Conservation (phyloP, 176 grass and related monocot species). For the Alopecurus myosuroides region DNA sequence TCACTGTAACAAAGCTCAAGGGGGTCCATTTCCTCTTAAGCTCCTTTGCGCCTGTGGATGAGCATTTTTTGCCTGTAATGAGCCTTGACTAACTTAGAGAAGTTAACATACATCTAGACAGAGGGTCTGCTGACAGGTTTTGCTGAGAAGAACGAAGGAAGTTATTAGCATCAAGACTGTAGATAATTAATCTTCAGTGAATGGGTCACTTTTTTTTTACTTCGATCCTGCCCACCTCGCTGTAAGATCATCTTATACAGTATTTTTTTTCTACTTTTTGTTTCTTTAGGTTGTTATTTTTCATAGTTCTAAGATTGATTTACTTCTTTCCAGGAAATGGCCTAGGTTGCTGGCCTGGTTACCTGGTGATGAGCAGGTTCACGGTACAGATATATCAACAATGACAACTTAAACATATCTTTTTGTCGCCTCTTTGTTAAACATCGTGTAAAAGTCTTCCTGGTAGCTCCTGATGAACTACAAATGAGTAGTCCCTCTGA, state of each 20-base stretch:
- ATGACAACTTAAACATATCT: constrained; percentile 4
- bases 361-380: neutral
- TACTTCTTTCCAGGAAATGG: constrained; percentile 35
- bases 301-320: constrained; percentile 6
- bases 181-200: constrained; percentile 4
- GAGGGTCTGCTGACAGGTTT: constrained; percentile 50
- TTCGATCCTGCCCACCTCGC: neutral
- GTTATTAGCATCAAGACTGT: constrained; percentile 32
- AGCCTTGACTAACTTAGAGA: constrained; percentile 81
- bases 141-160: constrained; percentile 49
- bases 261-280: neutral
- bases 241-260: constrained; percentile 17
- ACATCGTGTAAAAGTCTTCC: constrained; percentile 6
- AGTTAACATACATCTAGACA: constrained; percentile 71
- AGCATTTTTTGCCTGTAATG: constrained; percentile 80
- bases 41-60: constrained; percentile 72
- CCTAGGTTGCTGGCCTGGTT: constrained; percentile 19
- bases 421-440: neutral
- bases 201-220: neutral
- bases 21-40: constrained; percentile 84
- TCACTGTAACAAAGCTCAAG: constrained; percentile 54
- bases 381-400: constrained; percentile 16
- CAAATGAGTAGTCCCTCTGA: constrained; percentile 1
- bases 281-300: neutral
- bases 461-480: neutral